These are phyloP conservation scores for Wickerhamiella infanticola DNA, from an alignment of 1,139 yeast genomes.

Conservation along the genomic window DNA sequence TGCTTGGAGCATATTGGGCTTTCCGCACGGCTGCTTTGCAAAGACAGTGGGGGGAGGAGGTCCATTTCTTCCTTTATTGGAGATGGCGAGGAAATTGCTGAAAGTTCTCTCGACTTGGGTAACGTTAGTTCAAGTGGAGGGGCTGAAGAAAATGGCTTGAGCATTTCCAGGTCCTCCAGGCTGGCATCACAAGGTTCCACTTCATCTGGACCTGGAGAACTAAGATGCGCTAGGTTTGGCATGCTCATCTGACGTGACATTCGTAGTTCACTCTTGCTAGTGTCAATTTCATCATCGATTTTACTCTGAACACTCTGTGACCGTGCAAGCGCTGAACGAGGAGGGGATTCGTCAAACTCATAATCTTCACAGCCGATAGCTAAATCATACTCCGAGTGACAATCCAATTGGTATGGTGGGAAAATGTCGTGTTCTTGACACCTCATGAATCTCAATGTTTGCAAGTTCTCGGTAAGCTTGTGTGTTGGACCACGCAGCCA, in stretches of 20 bases:
- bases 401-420: not conserved
- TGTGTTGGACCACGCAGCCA: not conserved
- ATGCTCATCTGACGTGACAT: not conserved
- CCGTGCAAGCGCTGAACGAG: not conserved
- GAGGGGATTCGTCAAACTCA: not conserved
- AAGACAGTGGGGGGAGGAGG: not conserved
- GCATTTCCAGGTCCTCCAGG: too few relatives aligned
- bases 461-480: not conserved
- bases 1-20: not conserved
- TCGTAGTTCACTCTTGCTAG: not conserved
- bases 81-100: too few relatives aligned
- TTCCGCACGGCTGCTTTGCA: not conserved
- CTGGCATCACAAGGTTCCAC: too few relatives aligned
- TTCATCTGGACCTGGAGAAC: too few relatives aligned
- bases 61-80: not conserved
- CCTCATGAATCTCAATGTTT: not conserved
- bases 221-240: not conserved
- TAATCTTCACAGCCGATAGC: too few relatives aligned
- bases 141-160: too few relatives aligned
- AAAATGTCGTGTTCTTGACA: not conserved
- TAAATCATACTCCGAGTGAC: not conserved
- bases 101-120: too few relatives aligned
- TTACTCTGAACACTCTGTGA: not conserved
- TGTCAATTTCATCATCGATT: not conserved
- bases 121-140: too few relatives aligned